Base-by-base conservation (phyloP, 202 grass and related monocot genomes). In the Elaeis oleifera region DNA sequence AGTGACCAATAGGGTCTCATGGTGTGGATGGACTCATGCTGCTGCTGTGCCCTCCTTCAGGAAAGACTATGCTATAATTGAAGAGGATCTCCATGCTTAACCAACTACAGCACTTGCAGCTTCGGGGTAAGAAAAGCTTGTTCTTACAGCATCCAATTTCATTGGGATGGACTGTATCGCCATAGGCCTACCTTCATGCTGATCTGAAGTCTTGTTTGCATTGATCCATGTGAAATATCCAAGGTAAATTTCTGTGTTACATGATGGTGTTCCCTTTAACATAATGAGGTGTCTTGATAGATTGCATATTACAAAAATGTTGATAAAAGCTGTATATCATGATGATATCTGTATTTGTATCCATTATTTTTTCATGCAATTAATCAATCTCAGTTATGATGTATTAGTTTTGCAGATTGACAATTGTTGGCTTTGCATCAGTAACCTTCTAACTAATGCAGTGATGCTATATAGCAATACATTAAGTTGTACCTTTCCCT, bases 1-100 rank as follows among this genome's bases (percentile, higher is more conserved):
- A 92, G 80, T 71, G 76, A 89, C 20, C 85, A 92, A 68, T 88
- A 99, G 70, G 85, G 86, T 78, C 89, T 92, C 67, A 89, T 99
- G 21, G 82, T 99, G 56, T 92, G 94, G 88, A 92, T 99, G 94
- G 94, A 99, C 89, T 82, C 77, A 82, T 15, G 53, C 80, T 48
- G 50, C 94, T 77, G 94, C 94, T 56, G 85, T 97, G 71, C 85
- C 94, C 6, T 79, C 75, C 64, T 92, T 97, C 32, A 75, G 94
- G 59, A 92, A 97, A 74, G 56, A 92, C 13, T 92, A 92, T 48
- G 88, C 85, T 69, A 72, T 92, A 18, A 84, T 97, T 63, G 82
- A 86, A 80, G 84, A 86, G 19, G 80, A 97, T 64, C 54, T 92
- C 18, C 74, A 79, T 57, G 69, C 54, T 31, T 31, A 56, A 97